These are phyloP conservation scores for Dryas alaskensis DNA, from an alignment of 306 rosid species.

Conservation along the genomic window DNA sequence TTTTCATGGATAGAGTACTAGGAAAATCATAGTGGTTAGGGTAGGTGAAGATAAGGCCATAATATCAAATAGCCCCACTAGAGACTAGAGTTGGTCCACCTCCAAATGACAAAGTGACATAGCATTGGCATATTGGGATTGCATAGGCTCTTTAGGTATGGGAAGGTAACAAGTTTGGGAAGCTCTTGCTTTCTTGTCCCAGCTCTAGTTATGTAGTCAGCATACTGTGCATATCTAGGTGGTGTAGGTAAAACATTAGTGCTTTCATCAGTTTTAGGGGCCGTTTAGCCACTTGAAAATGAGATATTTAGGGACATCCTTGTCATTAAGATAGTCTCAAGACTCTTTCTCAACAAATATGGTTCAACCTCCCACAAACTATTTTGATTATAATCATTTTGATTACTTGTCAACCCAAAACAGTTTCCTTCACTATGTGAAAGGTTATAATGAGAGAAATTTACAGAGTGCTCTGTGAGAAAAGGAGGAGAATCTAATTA, in stretches of 20 bases:
- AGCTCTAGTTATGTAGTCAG: background rate
- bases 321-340: conserved; percentile 5
- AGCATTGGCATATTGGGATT: background rate
- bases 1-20: background rate
- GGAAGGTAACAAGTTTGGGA: conserved; percentile 6
- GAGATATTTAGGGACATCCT: conserved; percentile 1
- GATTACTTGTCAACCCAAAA: too few species aligned
- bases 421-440: background rate
- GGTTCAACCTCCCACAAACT: conserved; percentile 31
- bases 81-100: conserved; percentile 9
- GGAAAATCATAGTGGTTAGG: conserved; percentile 8
- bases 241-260: conserved; percentile 46
- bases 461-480: background rate
- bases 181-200: conserved; percentile 22
- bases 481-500: background rate
- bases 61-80: background rate
- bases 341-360: conserved; percentile 7
- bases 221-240: background rate
- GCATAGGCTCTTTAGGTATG: conserved; percentile 8
- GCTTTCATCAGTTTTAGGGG: conserved; percentile 30
- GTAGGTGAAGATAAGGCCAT: conserved; percentile 10
- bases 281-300: conserved; percentile 3
- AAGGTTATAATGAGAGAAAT: background rate
- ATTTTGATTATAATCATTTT: background rate
- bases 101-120: conserved; percentile 12